Conservation (phyloP, 164 flowering plant species). For the Vitis cinerea region DNA sequence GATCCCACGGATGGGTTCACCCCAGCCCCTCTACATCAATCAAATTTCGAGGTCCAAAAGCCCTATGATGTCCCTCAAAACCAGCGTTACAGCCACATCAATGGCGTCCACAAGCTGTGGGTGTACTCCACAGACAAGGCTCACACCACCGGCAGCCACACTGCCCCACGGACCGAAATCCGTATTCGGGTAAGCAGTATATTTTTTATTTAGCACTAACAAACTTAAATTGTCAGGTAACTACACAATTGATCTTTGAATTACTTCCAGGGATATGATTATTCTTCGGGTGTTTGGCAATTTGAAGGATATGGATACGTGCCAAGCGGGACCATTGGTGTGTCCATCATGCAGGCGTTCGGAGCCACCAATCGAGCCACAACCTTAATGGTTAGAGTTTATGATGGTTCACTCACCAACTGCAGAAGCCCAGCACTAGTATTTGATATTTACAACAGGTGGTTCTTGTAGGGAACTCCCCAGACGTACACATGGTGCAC, state of each 20-base stretch:
- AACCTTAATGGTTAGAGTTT: conserved; percentile 21
- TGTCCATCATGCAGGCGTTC: conserved; percentile 28
- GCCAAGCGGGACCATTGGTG: conserved; percentile 30
- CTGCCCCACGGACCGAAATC: conserved; percentile 17
- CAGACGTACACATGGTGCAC: no score
- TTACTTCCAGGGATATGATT: conserved; percentile 25
- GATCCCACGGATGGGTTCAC: conserved; percentile 17
- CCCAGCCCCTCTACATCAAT: conserved; percentile 5
- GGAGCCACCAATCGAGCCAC: conserved; percentile 18
- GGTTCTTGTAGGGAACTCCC: no score
- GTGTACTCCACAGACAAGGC: conserved; percentile 17
- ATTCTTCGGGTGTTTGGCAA: conserved; percentile 32
- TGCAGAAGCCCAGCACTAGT: conserved; percentile 8
- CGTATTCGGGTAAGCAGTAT: conserved; percentile 4
- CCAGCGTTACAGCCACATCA: conserved; percentile 9
- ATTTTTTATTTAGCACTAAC: not conserved
- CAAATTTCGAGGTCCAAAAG: conserved; percentile 10
- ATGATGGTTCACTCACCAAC: conserved; percentile 17
- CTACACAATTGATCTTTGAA: no score
- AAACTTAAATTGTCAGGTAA: no score
- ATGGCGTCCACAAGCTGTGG: conserved; percentile 14
- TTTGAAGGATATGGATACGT: conserved; percentile 24
- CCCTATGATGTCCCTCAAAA: conserved; percentile 16
- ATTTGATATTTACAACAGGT: conserved; percentile 11
- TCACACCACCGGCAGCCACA: conserved; percentile 4